phyloP scores from a whole-genome alignment of 2,329 filamentous ascomycete genomes.

The Trichoderma sp. region DNA sequence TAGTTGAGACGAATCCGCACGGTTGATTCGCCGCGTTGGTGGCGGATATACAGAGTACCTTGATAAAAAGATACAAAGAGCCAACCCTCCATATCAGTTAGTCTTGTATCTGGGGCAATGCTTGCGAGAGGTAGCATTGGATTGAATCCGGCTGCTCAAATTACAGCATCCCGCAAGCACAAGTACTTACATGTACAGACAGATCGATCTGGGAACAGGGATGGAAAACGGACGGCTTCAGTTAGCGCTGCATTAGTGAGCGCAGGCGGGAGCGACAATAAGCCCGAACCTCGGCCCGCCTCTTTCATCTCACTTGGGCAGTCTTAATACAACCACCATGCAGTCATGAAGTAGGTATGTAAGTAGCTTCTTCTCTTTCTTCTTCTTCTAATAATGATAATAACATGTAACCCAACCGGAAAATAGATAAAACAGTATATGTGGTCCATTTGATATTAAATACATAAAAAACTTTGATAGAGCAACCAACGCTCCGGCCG shows the following conservation, averaged over 20 bases:
- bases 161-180: not conserved
- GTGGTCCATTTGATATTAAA: constrained; percentile 14
- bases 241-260: not conserved
- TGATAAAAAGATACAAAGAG: not conserved
- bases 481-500: constrained; percentile 10
- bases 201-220: not conserved
- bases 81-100: not conserved
- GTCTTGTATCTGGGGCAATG: not conserved
- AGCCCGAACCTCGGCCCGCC: constrained; percentile 10
- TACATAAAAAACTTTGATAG: constrained; percentile 2
- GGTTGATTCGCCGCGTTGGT: no score
- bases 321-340: not conserved
- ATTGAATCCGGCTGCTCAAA: not conserved
- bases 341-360: not conserved
- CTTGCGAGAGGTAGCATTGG: not conserved
- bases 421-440: not conserved
- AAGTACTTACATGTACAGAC: not conserved
- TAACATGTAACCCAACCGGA: not conserved
- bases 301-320: not conserved
- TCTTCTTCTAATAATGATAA: not conserved
- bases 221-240: not conserved
- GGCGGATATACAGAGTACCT: not conserved
- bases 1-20: not conserved
- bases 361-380: not conserved
- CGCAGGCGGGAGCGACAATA: not conserved